Conservation (phyloP, 371 early-diverging fungal species). For the Mucor plumbeus region DNA sequence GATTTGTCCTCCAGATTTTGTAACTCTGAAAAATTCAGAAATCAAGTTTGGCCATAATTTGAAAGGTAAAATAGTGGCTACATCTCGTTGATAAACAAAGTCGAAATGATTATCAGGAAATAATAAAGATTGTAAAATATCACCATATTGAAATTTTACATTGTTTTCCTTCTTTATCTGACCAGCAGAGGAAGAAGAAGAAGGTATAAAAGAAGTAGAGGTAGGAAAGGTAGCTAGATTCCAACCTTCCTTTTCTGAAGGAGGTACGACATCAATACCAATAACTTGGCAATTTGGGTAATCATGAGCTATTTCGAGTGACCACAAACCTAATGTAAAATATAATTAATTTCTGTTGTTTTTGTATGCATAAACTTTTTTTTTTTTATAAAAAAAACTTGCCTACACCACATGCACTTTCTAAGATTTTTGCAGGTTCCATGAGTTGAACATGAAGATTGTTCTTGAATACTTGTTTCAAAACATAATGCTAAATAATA, state of each 20-base stretch:
- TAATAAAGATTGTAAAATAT: conserved; percentile 29
- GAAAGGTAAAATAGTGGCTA: conserved; percentile 49
- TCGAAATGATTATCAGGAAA: conserved; percentile 63
- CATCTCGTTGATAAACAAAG: conserved; percentile 63
- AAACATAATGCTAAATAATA: conserved; percentile 28
- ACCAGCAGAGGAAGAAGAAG: conserved; percentile 11
- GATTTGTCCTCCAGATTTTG: conserved; percentile 59
- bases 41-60: conserved; percentile 48
- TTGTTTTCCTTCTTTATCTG: neutral
- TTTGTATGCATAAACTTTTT: conserved; percentile 8
- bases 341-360: neutral
- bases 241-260: conserved; percentile 27
- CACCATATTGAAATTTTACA: conserved; percentile 36
- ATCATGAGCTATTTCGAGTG: conserved; percentile 63
- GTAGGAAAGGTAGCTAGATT: neutral
- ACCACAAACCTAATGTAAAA: conserved; percentile 47
- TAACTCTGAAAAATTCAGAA: conserved; percentile 46
- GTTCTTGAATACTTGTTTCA: conserved; percentile 32
- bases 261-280: conserved; percentile 40
- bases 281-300: conserved; percentile 40
- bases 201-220: neutral
- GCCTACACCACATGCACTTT: conserved; percentile 35
- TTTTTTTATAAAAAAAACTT: neutral
- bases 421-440: conserved; percentile 23
- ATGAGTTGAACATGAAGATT: conserved; percentile 27